phyloP scores from a whole-genome alignment of 2,329 filamentous ascomycete species.

The Byssoonygena ceratinophila region DNA sequence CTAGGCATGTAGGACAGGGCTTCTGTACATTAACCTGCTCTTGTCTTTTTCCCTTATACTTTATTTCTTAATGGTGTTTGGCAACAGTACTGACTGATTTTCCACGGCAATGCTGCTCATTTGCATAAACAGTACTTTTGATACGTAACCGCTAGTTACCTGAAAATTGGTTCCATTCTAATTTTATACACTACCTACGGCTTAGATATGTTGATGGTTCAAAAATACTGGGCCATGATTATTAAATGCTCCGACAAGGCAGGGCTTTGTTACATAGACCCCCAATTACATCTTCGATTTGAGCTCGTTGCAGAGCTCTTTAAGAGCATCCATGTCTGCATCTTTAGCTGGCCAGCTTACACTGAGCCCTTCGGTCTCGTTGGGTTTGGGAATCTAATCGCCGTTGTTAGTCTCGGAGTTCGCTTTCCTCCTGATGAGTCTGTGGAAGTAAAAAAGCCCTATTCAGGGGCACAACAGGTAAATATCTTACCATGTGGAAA shows the following conservation, averaged over 20 bases:
- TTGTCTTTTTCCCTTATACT: not conserved
- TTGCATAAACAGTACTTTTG: not conserved
- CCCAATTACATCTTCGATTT: constrained; percentile 68
- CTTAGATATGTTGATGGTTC: not conserved
- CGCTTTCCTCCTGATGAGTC: not conserved
- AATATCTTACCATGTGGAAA: constrained; percentile 68
- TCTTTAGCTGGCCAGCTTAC: constrained; percentile 68
- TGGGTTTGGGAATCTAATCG: constrained; percentile 85
- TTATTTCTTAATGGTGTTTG: too few species aligned
- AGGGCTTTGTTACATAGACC: not conserved
- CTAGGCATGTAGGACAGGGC: not conserved
- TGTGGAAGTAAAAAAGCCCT: too few species aligned
- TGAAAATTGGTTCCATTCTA: constrained; percentile 4
- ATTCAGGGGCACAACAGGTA: not conserved
- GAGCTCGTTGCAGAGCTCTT: constrained; percentile 68
- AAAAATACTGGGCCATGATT: too few species aligned
- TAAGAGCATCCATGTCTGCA: constrained; percentile 71
- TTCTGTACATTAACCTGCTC: not conserved
- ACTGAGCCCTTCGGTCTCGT: constrained; percentile 64
- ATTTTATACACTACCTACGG: not conserved
- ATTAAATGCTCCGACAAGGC: not conserved
- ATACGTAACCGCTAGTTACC: not conserved
- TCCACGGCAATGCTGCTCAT: not conserved
- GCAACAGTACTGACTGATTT: not conserved
- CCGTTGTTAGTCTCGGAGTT: not conserved